These are phyloP conservation scores for Ogataea salicorniae DNA, from an alignment of 805 yeast genomes.

Conservation along the genomic window DNA sequence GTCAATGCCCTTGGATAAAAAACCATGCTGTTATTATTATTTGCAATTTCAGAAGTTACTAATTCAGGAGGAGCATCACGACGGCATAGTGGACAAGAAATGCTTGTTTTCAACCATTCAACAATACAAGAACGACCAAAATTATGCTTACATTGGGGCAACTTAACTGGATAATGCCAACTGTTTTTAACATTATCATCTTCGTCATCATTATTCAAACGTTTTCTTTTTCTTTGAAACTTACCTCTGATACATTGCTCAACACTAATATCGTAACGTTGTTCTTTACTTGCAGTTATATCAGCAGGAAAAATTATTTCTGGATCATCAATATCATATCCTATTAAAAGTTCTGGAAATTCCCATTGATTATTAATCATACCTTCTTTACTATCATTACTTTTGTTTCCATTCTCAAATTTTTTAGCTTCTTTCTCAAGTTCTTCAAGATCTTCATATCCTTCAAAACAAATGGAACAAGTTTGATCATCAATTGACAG, in stretches of 20 bases:
- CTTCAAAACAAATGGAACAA: too few species aligned
- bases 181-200: too few species aligned
- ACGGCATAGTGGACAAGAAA: conserved; percentile 84
- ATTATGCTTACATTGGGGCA: conserved; percentile 73
- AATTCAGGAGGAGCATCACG: conserved; percentile 34
- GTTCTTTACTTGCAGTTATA: conserved; percentile 22
- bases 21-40: conserved; percentile 8
- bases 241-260: conserved; percentile 6
- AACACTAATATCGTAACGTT: conserved; percentile 6
- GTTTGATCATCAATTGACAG: too few species aligned
- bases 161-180: conserved; percentile 56
- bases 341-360: conserved; percentile 15
- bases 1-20: conserved; percentile 27
- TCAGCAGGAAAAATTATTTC: conserved; percentile 24
- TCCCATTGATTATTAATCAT: not conserved
- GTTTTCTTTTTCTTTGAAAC: not conserved
- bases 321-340: conserved; percentile 23
- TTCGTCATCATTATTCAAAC: conserved; percentile 7
- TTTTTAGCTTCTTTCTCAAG: too few species aligned
- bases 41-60: conserved; percentile 7
- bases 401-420: too few species aligned
- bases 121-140: conserved; percentile 77
- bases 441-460: too few species aligned
- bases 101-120: conserved; percentile 69
- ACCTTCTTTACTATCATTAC: not conserved